These are phyloP conservation scores for Massariosphaeria phaeospora DNA, from an alignment of 495 filamentous ascomycete genomes.

Conservation along the genomic window DNA sequence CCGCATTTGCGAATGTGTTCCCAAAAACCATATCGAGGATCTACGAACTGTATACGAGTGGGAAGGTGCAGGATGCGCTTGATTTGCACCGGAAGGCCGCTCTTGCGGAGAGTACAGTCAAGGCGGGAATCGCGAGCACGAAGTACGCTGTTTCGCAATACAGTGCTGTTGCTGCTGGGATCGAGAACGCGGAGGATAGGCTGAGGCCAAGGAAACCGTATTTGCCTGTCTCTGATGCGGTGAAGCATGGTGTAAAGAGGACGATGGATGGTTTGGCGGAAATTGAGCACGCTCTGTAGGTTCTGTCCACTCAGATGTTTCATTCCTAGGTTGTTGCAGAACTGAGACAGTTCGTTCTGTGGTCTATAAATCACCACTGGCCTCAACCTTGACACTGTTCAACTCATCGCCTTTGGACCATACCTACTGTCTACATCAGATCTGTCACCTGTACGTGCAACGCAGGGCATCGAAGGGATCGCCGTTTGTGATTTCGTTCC, in stretches of 20 bases:
- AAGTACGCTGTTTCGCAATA: slow-evolving; percentile 59
- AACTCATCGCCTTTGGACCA: too few relatives aligned
- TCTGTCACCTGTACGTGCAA: too few relatives aligned
- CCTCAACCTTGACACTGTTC: too few relatives aligned
- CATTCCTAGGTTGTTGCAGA: too few relatives aligned
- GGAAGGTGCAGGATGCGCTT: slow-evolving; percentile 52
- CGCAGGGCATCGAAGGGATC: too few relatives aligned
- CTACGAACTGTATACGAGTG: slow-evolving; percentile 50
- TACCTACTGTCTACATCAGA: too few relatives aligned
- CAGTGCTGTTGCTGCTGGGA: slow-evolving; percentile 52
- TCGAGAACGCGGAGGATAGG: slow-evolving; percentile 53
- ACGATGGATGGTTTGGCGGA: slow-evolving; percentile 49
- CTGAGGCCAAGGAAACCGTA: slow-evolving; percentile 52
- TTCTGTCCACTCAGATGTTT: too few relatives aligned
- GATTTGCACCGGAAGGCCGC: slow-evolving; percentile 51
- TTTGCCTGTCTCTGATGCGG: slow-evolving; percentile 46
- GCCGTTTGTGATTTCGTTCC: too few relatives aligned
- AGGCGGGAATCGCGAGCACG: slow-evolving; percentile 57
- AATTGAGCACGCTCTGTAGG: slow-evolving; percentile 42
- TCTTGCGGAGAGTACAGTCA: slow-evolving; percentile 52
- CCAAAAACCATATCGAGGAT: slow-evolving; percentile 51
- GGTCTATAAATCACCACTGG: too few relatives aligned
- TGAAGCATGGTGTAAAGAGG: slow-evolving; percentile 46
- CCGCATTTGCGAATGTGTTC: slow-evolving; percentile 63
- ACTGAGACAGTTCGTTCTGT: too few relatives aligned